Conservation (phyloP, 2,329 filamentous ascomycete species). For the Fusarium sarcochroum region DNA sequence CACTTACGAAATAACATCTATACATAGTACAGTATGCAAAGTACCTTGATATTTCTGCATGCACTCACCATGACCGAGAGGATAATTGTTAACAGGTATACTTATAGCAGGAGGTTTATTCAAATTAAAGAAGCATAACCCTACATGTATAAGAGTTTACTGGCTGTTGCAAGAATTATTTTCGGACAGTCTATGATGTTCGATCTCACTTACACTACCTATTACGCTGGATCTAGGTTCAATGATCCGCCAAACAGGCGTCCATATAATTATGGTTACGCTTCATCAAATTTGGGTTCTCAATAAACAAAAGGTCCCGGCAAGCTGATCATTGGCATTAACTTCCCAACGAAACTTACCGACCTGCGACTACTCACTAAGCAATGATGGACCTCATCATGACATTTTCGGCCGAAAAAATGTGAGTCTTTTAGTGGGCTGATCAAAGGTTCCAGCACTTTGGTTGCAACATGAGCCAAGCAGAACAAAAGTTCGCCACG, state of each 20-base stretch:
- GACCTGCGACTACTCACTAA: background rate
- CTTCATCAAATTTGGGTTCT: background rate
- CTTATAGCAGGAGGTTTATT: background rate
- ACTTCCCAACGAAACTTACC: slow-evolving; percentile 2
- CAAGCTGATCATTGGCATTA: background rate
- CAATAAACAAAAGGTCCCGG: background rate
- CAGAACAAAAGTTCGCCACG: slow-evolving; percentile 40
- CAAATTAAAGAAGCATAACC: background rate
- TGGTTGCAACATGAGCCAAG: slow-evolving; percentile 26
- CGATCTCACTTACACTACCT: background rate
- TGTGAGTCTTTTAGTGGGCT: slow-evolving; percentile 23
- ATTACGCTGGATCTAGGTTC: too few relatives aligned
- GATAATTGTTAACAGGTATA: background rate
- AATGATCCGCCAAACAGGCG: too few relatives aligned
- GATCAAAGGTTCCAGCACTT: slow-evolving; percentile 37
- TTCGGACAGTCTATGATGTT: background rate
- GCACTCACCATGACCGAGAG: too few relatives aligned
- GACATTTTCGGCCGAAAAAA: slow-evolving; percentile 15
- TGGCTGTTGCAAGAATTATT: background rate
- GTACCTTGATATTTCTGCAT: too few relatives aligned
- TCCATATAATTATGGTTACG: too few relatives aligned
- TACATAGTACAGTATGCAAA: too few relatives aligned
- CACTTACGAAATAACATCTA: too few relatives aligned
- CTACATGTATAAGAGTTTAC: background rate
- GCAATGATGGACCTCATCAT: background rate